Base-by-base conservation (phyloP, 1,284 basidiomycete species). In the Irpex sp. region DNA sequence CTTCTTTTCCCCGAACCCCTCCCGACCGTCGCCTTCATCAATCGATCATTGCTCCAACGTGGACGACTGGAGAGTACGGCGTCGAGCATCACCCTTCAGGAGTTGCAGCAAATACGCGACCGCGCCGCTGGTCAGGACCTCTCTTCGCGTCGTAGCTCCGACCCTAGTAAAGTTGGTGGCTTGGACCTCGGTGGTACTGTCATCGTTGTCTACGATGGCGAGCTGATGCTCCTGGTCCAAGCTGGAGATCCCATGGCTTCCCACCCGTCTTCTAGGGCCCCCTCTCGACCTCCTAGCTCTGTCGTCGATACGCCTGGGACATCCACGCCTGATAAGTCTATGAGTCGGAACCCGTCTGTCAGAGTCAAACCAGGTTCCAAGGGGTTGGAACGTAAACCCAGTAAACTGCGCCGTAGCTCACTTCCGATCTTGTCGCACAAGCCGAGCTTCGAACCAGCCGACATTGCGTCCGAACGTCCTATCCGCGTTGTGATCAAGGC, bases 401-500 rank as follows among this genome's bases (percentile, higher is more conserved):
- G 90, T 69, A 71, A 88, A 56, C 85, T 87, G 0, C 82, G 89
- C 13, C 81, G 91, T n/a, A 92, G 84, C 67, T 93, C 91, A 0
- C 75, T 93, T 7, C 92, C 91, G 19, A 83, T 88, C 0, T 79
- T 92, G n/a, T 88, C 89, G 1, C 83, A 85, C 48, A 79, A 85
- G 9, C 77, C 82, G 2, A 84, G 82, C 60, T 79, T 87, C 26
- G 77, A 87, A n/a, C 75, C 83, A 5, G 71, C 81, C 0, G 87
- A 90, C 68, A 78, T 82, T 0, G 83, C 85, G 0, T 82, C 84
- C 1, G 88, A 90, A 63, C 82, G 85, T 6, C 86, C 90, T 0
- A 77, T 93, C 37, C 84, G 90, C 15, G 91, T 92, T 0, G 76
- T 90, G 5, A 88, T 94, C 8, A 85, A 89, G 68, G 89, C 88